Percentiles rank a stretch among this genome's conserved stretches.
These are phyloP conservation scores for Stenogyne calaminthoides DNA, from an alignment of 305 asterid species.

Conservation along the genomic window DNA sequence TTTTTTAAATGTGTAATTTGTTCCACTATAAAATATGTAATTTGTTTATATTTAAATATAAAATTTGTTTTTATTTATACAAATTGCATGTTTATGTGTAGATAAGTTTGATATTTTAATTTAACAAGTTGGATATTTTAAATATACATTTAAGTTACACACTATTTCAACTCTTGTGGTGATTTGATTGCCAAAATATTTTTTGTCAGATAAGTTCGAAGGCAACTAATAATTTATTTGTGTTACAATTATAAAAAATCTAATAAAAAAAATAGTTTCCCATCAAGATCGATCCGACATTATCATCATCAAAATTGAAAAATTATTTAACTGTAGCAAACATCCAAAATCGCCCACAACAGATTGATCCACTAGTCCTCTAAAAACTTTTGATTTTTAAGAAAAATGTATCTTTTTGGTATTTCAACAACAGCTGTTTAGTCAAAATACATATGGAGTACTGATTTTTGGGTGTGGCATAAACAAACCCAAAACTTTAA, in stretches of 20 bases:
- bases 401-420: neutral
- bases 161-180: neutral
- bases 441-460: constrained; percentile 22
- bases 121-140: too few species aligned
- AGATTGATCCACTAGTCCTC: constrained; percentile 5
- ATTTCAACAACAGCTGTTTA: constrained; percentile 10
- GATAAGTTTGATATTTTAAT: too few species aligned
- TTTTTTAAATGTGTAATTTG: too few species aligned
- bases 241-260: neutral
- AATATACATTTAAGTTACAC: too few species aligned
- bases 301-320: neutral
- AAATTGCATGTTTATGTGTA: too few species aligned
- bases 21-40: too few species aligned
- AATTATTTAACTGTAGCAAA: neutral
- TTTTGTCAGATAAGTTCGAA: neutral
- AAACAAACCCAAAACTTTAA: neutral
- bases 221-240: neutral
- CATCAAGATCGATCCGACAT: neutral
- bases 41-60: too few species aligned
- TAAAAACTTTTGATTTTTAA: neutral
- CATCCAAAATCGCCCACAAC: neutral
- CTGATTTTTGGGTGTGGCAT: constrained; percentile 17
- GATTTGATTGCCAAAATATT: neutral
- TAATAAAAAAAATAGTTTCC: neutral
- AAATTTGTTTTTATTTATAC: too few species aligned